Conservation (phyloP, 805 yeast genomes). For the Candida pini region DNA sequence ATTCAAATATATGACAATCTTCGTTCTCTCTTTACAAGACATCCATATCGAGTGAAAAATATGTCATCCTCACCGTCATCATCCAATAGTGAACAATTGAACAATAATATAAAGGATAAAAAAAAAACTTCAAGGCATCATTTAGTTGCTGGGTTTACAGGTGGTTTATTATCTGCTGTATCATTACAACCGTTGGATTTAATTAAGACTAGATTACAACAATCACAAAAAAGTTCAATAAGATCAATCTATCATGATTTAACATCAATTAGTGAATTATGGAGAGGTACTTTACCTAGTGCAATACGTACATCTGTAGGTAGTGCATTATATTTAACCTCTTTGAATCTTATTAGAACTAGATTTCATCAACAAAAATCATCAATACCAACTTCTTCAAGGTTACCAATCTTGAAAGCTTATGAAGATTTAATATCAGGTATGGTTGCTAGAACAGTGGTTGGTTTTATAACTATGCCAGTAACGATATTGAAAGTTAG, state of each 20-base stretch:
- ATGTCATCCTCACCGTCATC: not conserved
- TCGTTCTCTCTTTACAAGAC: no score
- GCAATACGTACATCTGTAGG: conserved; percentile 88
- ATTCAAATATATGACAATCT: no score
- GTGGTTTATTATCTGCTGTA: conserved; percentile 79
- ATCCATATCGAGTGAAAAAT: no score
- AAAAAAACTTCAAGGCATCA: conserved; percentile 49
- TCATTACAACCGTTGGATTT: conserved; percentile 85
- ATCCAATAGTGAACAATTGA: not conserved
- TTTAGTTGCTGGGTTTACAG: conserved; percentile 72
- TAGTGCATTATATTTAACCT: conserved; percentile 77
- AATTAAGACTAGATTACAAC: conserved; percentile 83
- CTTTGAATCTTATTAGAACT: conserved; percentile 58
- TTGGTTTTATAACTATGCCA: conserved; percentile 92
- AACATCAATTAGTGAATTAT: conserved; percentile 45
- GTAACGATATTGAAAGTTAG: conserved; percentile 86
- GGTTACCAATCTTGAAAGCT: conserved; percentile 67
- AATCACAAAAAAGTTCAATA: conserved; percentile 33
- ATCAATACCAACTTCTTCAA: conserved; percentile 27
- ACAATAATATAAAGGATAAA: conserved; percentile 6
- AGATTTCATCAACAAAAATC: conserved; percentile 34
- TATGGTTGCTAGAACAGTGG: conserved; percentile 68
- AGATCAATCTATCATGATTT: conserved; percentile 34
- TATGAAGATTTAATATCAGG: conserved; percentile 72
- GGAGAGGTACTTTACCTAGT: conserved; percentile 95